Evolutionary conservation across 2,329 filamentous ascomycete species (phyloP).

Genomic region (Colletotrichum sp.): DNA sequence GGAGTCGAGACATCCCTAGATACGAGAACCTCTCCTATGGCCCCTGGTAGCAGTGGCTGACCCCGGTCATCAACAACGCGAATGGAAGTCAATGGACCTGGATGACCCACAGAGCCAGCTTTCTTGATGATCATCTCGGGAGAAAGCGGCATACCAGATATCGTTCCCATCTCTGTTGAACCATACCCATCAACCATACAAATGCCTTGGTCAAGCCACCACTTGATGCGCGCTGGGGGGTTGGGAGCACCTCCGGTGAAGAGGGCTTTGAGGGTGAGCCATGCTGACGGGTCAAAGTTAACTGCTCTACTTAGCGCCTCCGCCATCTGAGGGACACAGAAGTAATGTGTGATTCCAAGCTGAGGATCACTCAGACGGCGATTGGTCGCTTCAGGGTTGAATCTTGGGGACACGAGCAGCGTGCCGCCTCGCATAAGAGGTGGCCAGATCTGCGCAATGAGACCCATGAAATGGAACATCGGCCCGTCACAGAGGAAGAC

Average conservation of each 20-base stretch:
- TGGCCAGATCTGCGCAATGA: constrained; percentile 8
- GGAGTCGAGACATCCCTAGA: constrained; percentile 1
- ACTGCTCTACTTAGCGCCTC: constrained; percentile 5
- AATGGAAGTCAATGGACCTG: constrained; percentile 5
- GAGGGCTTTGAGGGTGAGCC: constrained; percentile 5
- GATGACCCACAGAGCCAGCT: constrained; percentile 10
- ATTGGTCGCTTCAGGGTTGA: constrained; percentile 4
- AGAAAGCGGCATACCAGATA: constrained; percentile 9
- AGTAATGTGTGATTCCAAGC: constrained; percentile 6
- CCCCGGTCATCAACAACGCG: constrained; percentile 6
- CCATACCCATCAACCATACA: constrained; percentile 14
- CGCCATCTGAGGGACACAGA: constrained; percentile 19
- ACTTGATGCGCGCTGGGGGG: constrained; percentile 5
- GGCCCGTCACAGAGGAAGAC: constrained; percentile 19
- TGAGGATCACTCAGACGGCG: background rate
- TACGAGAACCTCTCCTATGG: constrained; percentile 8
- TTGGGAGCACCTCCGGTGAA: constrained; percentile 15
- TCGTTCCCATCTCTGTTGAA: constrained; percentile 8
- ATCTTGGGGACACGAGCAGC: background rate
- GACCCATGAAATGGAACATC: constrained; percentile 20
- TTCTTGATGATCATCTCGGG: background rate
- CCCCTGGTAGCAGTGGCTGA: background rate
- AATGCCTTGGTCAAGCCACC: constrained; percentile 11
- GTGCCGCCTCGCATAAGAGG: constrained; percentile 5
- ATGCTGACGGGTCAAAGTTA: background rate